A percentile compares a stretch with the other conserved stretches of the same genome.
phyloP scores from a whole-genome alignment of 352 stramenopile species.

The Pythium pectinolyticum region DNA sequence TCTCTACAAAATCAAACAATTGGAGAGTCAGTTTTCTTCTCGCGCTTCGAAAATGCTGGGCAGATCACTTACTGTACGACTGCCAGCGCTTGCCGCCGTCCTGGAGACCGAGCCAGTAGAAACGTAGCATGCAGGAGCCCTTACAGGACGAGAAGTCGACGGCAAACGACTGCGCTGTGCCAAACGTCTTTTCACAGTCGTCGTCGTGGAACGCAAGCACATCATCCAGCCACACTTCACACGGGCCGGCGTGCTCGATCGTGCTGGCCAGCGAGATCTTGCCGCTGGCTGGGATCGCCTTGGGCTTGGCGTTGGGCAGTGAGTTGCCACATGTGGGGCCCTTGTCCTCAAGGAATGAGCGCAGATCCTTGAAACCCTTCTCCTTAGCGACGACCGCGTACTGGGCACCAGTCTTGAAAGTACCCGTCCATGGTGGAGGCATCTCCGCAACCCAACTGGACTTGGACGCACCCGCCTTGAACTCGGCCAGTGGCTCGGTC shows the following conservation, averaged over 20 bases:
- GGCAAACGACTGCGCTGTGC: background rate
- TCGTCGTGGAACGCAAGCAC: constrained; percentile 16
- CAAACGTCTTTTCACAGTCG: constrained; percentile 18
- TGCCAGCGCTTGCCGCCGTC: constrained; percentile 14
- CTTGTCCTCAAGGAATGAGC: constrained; percentile 25
- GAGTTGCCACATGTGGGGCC: constrained; percentile 18
- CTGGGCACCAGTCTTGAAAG: constrained; percentile 12
- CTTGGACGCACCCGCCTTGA: constrained; percentile 11
- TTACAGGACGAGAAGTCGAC: constrained; percentile 22
- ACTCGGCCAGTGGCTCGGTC: constrained; percentile 12
- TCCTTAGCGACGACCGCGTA: constrained; percentile 13
- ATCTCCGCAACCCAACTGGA: constrained; percentile 17
- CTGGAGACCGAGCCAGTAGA: constrained; percentile 29
- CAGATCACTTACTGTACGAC: constrained; percentile 7
- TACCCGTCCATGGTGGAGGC: constrained; percentile 7
- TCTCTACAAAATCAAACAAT: constrained; percentile 7
- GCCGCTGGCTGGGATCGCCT: constrained; percentile 17
- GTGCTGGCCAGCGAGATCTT: constrained; percentile 12
- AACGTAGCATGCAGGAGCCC: constrained; percentile 17
- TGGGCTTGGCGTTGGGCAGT: constrained; percentile 13
- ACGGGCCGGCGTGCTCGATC: constrained; percentile 9
- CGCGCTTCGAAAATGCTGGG: background rate
- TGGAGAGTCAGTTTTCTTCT: background rate
- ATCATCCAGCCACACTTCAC: constrained; percentile 21
- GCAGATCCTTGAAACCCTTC: constrained; percentile 17